Base-by-base conservation (phyloP, 805 yeast species). In the Nakazawaea ishiwadae region DNA sequence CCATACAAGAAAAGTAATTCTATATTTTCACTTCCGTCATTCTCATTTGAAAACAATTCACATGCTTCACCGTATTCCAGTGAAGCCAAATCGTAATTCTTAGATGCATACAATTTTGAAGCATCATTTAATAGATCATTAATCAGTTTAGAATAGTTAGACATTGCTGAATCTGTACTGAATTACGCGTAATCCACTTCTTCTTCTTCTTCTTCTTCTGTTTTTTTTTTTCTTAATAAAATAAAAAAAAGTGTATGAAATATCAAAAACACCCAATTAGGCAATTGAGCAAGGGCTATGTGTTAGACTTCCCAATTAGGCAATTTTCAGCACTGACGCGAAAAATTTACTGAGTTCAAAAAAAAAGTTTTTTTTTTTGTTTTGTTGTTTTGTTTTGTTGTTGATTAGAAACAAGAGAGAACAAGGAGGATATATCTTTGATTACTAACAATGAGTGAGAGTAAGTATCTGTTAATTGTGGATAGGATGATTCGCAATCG, bases 1-100 rank as follows among this genome's bases (percentile, higher is more conserved):
- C 96, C 96, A 49, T 89, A 89, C 31, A 84, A 59, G 49, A 73
- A 78, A 52, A 89, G 65, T 49, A 87, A 68, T 46, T 85, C 85
- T 4, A 93, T 83, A 46, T 75, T 75, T 48, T 88, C 95, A 34
- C 75, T 73, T n/a, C 75, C 79, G 11, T 71, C 67, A 17, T 70
- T 63, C 30, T 68, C 68, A 10, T 63, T 62, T 37, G 77, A 71
- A 49, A 63, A 70, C 32, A 58, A 47, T 44, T 75, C 82, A 56
- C 95, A 87, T 1, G 93, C 89, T 42, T 79, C 77, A 0, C 86
- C 89, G 48, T 82, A 85, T 40, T 67, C 64, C 45, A 79, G 84
- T 1, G 77, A 79, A 0, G 96, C 88, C n/a, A 59, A 54, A 24
- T 81, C 90, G 55, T 66, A 86, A 33, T 81, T 70, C 53, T 78